Evolutionary conservation across 208 protist species (phyloP).

Genomic region (Trypanosoma vivax): DNA sequence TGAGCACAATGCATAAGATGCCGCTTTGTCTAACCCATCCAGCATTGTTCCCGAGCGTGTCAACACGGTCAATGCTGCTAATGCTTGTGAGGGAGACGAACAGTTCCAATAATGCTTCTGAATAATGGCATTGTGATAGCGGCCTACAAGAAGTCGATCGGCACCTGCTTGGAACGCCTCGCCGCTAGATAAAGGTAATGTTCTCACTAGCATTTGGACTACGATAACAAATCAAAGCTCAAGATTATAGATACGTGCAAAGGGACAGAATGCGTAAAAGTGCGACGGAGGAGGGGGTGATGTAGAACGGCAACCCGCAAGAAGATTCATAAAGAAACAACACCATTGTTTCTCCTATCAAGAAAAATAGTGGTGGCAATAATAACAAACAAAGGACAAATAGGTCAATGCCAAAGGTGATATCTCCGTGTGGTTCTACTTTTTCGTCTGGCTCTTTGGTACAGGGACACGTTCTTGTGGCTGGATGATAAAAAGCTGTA

Average conservation of each 20-base stretch:
- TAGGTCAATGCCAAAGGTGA: slow-evolving; percentile 27
- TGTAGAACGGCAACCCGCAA: not conserved
- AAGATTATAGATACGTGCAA: not conserved
- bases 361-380: too few relatives aligned
- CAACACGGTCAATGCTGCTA: slow-evolving; percentile 46
- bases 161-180: slow-evolving; percentile 10
- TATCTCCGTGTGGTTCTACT: slow-evolving; percentile 42
- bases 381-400: not conserved
- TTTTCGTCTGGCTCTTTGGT: slow-evolving; percentile 76
- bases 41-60: slow-evolving; percentile 44
- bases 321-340: too few relatives aligned
- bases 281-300: not conserved
- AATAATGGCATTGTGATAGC: slow-evolving; percentile 31
- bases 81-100: slow-evolving; percentile 52
- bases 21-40: slow-evolving; percentile 39
- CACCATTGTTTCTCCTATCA: too few relatives aligned
- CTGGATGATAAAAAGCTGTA: slow-evolving; percentile 71
- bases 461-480: slow-evolving; percentile 47
- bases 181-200: not conserved
- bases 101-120: slow-evolving; percentile 49
- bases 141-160: slow-evolving; percentile 22
- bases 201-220: slow-evolving; percentile 12
- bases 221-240: not conserved
- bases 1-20: slow-evolving; percentile 25
- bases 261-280: not conserved